phyloP scores from a whole-genome alignment of 108 stramenopile genomes.

The Cyclotella cryptica region DNA sequence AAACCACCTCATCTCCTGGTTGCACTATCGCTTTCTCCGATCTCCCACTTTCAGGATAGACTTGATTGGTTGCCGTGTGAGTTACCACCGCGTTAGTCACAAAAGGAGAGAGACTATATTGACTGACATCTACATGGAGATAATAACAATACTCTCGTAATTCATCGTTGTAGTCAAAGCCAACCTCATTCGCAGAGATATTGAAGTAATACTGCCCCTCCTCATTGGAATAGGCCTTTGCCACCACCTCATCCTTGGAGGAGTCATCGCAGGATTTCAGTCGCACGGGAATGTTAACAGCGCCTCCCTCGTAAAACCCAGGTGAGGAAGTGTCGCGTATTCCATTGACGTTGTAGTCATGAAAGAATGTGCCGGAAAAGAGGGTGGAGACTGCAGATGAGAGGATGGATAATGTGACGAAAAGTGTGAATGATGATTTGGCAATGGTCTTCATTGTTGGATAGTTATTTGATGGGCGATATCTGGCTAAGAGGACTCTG shows the following conservation, averaged over 20 bases:
- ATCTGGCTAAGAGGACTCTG: no score
- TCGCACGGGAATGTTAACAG: not conserved
- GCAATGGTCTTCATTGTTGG: no score
- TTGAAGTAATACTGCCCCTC: slow-evolving; percentile 1
- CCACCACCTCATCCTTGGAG: not conserved
- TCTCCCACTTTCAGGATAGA: not conserved
- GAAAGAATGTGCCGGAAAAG: not conserved
- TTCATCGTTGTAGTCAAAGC: no score
- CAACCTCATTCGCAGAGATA: not conserved
- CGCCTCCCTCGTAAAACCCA: not conserved
- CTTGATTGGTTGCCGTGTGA: not conserved
- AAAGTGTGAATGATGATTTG: not conserved
- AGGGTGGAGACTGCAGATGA: not conserved
- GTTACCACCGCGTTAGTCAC: not conserved
- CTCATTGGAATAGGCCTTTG: not conserved
- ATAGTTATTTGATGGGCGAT: no score
- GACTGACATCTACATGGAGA: not conserved
- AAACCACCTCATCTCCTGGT: not conserved
- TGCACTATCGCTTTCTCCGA: not conserved
- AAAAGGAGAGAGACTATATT: slow-evolving; percentile 1
- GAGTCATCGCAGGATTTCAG: not conserved
- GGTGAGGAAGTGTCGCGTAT: not conserved
- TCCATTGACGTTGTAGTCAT: slow-evolving; percentile 15
- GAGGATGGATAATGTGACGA: not conserved
- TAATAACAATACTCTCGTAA: not conserved